These are phyloP conservation scores for Arthonia radiata DNA, from an alignment of 495 filamentous ascomycete species.

Conservation along the genomic window DNA sequence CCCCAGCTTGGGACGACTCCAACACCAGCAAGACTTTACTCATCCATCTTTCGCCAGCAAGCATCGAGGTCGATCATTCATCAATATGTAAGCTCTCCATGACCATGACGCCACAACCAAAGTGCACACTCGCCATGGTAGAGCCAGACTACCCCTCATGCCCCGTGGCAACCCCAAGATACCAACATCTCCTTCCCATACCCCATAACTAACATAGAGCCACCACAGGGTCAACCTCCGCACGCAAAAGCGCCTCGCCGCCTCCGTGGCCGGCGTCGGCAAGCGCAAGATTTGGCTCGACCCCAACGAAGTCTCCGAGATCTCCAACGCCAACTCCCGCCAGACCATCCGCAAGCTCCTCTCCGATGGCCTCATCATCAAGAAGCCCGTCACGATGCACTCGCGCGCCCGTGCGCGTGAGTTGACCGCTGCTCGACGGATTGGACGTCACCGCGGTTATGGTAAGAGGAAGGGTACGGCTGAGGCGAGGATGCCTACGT, in stretches of 20 bases:
- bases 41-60: too few species aligned
- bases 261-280: constrained; percentile 91
- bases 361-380: constrained; percentile 98
- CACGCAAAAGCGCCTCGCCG: constrained; percentile 98
- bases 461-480: constrained; percentile 99
- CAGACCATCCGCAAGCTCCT: constrained; percentile 99
- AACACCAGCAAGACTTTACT: too few species aligned
- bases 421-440: constrained; percentile 66
- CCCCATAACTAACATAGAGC: too few species aligned
- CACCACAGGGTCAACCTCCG: constrained; percentile 80
- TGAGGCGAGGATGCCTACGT: constrained; percentile 98
- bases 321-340: constrained; percentile 99
- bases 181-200: too few species aligned
- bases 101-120: too few species aligned
- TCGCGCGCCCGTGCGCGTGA: constrained; percentile 84
- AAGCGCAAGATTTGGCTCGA: constrained; percentile 99
- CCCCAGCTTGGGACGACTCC: too few species aligned
- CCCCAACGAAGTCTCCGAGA: constrained; percentile 96
- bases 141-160: too few species aligned
- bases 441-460: constrained; percentile 90
- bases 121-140: too few species aligned
- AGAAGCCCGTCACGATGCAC: constrained; percentile 99
- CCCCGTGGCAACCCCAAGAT: too few species aligned
- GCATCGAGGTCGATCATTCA: too few species aligned
- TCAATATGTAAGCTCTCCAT: too few species aligned